phyloP scores from a whole-genome alignment of 805 yeast species.

The Isabelozyma pseudorhagii region DNA sequence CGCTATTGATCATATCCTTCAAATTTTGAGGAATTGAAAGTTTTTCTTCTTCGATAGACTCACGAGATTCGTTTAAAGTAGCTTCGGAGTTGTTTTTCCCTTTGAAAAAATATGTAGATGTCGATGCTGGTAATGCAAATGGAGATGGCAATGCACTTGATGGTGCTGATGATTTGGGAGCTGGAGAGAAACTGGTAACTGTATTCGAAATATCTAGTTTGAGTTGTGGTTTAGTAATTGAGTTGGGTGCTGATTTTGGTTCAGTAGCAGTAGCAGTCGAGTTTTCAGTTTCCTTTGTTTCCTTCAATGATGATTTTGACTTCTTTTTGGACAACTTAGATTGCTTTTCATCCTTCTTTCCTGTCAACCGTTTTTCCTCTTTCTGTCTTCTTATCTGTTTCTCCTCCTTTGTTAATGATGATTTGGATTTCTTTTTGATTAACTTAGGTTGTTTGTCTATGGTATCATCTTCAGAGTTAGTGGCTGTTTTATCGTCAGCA shows the following conservation, averaged over 20 bases:
- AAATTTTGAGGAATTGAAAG: conserved; percentile 34
- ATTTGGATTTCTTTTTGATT: not conserved
- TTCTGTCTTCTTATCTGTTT: no score
- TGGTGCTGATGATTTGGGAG: conserved; percentile 8
- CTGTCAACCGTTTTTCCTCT: no score
- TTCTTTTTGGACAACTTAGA: not conserved
- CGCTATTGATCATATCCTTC: conserved; percentile 36
- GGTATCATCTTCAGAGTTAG: not conserved
- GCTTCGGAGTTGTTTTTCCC: conserved; percentile 7
- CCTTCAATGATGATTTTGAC: not conserved
- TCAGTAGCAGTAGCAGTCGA: not conserved
- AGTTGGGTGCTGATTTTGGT: not conserved
- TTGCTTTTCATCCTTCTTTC: not conserved
- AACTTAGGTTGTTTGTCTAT: not conserved
- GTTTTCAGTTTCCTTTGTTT: not conserved
- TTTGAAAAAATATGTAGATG: conserved; percentile 38
- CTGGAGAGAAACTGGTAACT: not conserved
- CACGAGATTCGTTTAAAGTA: not conserved
- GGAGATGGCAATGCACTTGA: conserved; percentile 29
- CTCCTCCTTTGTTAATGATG: not conserved
- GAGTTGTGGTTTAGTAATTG: not conserved
- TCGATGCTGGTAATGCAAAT: conserved; percentile 44
- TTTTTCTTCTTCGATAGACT: conserved; percentile 9
- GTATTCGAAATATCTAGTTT: not conserved
- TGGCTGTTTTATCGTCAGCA: not conserved